phyloP scores from a whole-genome alignment of 192 early-diverging fungal species.

The Umbelopsis ramanniana region DNA sequence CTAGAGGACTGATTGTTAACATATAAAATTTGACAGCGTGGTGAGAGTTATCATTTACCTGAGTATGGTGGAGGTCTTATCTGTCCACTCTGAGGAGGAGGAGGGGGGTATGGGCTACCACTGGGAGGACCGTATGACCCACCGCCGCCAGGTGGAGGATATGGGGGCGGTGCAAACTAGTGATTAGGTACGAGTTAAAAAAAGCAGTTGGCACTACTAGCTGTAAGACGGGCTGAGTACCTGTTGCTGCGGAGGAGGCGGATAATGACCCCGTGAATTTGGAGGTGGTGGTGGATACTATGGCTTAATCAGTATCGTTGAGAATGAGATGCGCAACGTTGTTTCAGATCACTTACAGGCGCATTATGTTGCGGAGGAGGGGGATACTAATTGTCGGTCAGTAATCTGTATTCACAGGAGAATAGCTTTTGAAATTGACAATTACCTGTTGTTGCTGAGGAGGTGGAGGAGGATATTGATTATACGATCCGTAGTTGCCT shows the following conservation, averaged over 20 bases:
- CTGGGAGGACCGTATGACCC: not conserved
- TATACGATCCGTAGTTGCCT: constrained; percentile 33
- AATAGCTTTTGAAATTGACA: not conserved
- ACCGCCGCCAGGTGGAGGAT: not conserved
- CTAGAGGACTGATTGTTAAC: not conserved
- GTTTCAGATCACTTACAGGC: constrained; percentile 1
- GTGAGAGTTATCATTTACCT: not conserved
- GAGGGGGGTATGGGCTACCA: not conserved
- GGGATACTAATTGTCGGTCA: constrained; percentile 10
- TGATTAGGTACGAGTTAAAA: not conserved
- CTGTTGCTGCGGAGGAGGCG: not conserved
- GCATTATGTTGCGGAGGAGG: constrained; percentile 14
- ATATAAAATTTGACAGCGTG: not conserved
- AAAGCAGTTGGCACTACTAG: not conserved
- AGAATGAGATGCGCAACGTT: not conserved
- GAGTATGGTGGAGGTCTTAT: constrained; percentile 29
- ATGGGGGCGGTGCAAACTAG: not conserved
- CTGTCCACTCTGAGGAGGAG: not conserved
- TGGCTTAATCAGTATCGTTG: not conserved
- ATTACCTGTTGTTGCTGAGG: constrained; percentile 8
- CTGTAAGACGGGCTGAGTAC: not conserved
- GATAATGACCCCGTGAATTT: not conserved
- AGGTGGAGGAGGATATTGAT: constrained; percentile 20
- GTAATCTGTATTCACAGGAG: not conserved
- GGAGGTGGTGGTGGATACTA: constrained; percentile 4